Evolutionary conservation across 805 yeast genomes (phyloP).

Genomic region (Scheffersomyces amazonensis): DNA sequence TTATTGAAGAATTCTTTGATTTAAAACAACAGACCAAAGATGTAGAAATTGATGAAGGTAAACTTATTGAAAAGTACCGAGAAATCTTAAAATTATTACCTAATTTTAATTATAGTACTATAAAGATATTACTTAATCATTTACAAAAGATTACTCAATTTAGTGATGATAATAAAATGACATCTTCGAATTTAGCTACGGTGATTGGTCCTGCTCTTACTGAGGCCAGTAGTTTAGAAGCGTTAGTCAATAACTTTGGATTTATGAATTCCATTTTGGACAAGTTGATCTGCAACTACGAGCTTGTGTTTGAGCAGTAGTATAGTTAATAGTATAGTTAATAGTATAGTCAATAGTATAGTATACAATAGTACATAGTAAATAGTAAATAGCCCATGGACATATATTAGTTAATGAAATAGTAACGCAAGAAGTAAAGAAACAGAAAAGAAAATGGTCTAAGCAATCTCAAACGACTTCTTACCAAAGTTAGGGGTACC

Average conservation of each 20-base stretch:
- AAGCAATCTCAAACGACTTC: slow-evolving; percentile 10
- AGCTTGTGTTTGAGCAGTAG: too few relatives aligned
- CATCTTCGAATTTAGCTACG: slow-evolving; percentile 83
- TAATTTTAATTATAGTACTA: slow-evolving; percentile 58
- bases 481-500: slow-evolving; percentile 40
- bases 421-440: too few relatives aligned
- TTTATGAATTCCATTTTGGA: slow-evolving; percentile 54
- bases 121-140: slow-evolving; percentile 68
- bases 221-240: slow-evolving; percentile 50
- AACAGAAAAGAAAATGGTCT: background rate
- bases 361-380: too few relatives aligned
- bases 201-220: slow-evolving; percentile 71
- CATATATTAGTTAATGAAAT: too few relatives aligned
- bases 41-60: slow-evolving; percentile 7
- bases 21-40: slow-evolving; percentile 16
- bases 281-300: slow-evolving; percentile 44
- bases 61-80: slow-evolving; percentile 17
- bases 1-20: slow-evolving; percentile 55
- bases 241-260: slow-evolving; percentile 48
- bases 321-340: too few relatives aligned
- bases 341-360: too few relatives aligned
- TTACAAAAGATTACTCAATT: slow-evolving; percentile 65
- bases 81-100: slow-evolving; percentile 51
- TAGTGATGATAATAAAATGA: slow-evolving; percentile 77
- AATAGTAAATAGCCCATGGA: too few relatives aligned